A percentile compares a stretch with the other conserved stretches of the same genome.
phyloP scores from a whole-genome alignment of 768 basidiomycete genomes.

The Russula olivacea region DNA sequence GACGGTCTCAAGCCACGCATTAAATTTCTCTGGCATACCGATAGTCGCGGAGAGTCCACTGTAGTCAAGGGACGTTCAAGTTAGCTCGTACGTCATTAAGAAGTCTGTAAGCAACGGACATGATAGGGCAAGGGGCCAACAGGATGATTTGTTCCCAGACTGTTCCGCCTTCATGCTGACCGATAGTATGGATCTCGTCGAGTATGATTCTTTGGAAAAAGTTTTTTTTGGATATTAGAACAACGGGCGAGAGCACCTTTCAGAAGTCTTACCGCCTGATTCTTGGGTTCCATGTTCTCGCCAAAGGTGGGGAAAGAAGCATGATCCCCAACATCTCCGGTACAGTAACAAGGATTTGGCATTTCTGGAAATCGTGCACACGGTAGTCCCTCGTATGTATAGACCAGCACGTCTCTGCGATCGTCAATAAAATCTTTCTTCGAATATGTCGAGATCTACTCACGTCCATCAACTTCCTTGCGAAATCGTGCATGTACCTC shows the following conservation, averaged over 20 bases:
- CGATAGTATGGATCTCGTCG: conserved; percentile 64
- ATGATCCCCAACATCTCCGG: conserved; percentile 65
- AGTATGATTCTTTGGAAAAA: conserved; percentile 49
- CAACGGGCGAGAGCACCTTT: background rate
- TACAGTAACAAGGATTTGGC: conserved; percentile 70
- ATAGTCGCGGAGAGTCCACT: conserved; percentile 71
- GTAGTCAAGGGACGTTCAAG: background rate
- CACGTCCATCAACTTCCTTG: conserved; percentile 47
- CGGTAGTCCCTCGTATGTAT: conserved; percentile 62
- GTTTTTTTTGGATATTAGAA: background rate
- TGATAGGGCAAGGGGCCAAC: conserved; percentile 64
- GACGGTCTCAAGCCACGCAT: conserved; percentile 56
- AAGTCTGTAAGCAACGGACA: conserved; percentile 39
- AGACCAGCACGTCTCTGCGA: conserved; percentile 53
- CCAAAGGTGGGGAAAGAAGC: conserved; percentile 62
- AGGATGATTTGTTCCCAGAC: conserved; percentile 72
- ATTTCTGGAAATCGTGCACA: conserved; percentile 55
- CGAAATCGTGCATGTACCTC: conserved; percentile 68
- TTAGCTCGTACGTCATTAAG: background rate
- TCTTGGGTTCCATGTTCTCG: conserved; percentile 53
- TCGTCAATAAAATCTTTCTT: background rate
- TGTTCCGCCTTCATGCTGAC: conserved; percentile 61
- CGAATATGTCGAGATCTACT: conserved; percentile 25
- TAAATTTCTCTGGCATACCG: conserved; percentile 59
- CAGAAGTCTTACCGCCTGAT: conserved; percentile 46